Evolutionary conservation across 179 eudicot species (phyloP), one percentile per base, ranked within the genome.

Genomic region (Silene noctiflora): DNA sequence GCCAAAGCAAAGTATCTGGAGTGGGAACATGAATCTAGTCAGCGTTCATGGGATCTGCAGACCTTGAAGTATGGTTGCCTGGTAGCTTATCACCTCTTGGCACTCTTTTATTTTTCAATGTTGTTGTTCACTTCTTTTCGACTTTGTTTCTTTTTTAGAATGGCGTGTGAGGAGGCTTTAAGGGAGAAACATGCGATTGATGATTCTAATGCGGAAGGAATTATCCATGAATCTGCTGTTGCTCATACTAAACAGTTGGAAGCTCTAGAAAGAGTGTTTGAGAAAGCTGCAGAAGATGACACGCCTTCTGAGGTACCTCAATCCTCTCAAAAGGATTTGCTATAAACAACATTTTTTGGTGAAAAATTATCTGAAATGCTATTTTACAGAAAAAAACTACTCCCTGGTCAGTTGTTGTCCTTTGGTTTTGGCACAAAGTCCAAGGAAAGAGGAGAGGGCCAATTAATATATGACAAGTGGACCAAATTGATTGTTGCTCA

Each of bases 21-120:
- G 77, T 92, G 97, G 99, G 92, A 92, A 78, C 84, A 84, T 72
- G 95, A 87, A 73, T 92, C 97, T 69, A 77, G 86, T 73, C 85
- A 83, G 75, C 94, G 91, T 13, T 71, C 88, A 4, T 88, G 88
- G 91, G 93, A 91, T 31, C 79, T 95, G 80, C 91, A 88, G 73
- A 85, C 73, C 48, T 81, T 95, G 76, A 87, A 95, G 96, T 92
- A 88, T 58, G 79, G 69, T 69, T 21, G 69, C 20, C 51, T 83
- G 29, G 27, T 69, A 31, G 33, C 39, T 20, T 24, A n/a, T 14
- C 68, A n/a, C 20, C n/a, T 42, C 72, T 69, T 20, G 56, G 58
- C 22, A 33, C 58, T 39, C 31, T 10, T 69, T 1, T 44, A 44
- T 12, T 25, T 22, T 62, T 63, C 17, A 53, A 44, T 59, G n/a